These are phyloP conservation scores for Leccinum obscurum DNA, from an alignment of 768 basidiomycete genomes.

Conservation along the genomic window DNA sequence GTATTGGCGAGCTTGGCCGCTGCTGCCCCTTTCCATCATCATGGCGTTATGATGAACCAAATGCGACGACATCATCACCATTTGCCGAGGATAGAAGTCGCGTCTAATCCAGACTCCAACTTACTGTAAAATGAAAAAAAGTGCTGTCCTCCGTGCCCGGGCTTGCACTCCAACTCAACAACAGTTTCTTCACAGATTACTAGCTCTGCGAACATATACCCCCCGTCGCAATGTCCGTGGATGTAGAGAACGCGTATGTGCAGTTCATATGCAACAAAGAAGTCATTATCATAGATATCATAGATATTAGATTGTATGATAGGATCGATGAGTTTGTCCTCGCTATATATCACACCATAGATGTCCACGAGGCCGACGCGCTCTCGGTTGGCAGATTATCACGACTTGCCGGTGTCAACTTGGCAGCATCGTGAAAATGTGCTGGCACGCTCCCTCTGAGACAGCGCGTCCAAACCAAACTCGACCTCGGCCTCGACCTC, in stretches of 20 bases:
- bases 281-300: background rate
- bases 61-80: conserved; percentile 2
- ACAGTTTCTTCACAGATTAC: background rate
- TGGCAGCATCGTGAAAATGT: too few species aligned
- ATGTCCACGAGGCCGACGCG: background rate
- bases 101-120: background rate
- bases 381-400: background rate
- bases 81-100: background rate
- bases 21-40: conserved; percentile 7
- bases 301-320: background rate
- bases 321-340: background rate
- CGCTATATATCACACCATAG: background rate
- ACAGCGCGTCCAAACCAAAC: too few species aligned
- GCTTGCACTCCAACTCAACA: background rate
- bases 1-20: background rate
- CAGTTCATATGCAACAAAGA: background rate
- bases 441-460: too few species aligned
- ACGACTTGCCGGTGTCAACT: too few species aligned
- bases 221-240: background rate
- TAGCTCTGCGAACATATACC: background rate
- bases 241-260: too few species aligned
- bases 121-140: background rate
- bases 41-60: conserved; percentile 5
- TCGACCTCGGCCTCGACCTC: too few species aligned
- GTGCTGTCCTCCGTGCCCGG: too few species aligned